These are phyloP conservation scores for Serpula lacrymans DNA, from an alignment of 768 basidiomycete species.

Conservation along the genomic window DNA sequence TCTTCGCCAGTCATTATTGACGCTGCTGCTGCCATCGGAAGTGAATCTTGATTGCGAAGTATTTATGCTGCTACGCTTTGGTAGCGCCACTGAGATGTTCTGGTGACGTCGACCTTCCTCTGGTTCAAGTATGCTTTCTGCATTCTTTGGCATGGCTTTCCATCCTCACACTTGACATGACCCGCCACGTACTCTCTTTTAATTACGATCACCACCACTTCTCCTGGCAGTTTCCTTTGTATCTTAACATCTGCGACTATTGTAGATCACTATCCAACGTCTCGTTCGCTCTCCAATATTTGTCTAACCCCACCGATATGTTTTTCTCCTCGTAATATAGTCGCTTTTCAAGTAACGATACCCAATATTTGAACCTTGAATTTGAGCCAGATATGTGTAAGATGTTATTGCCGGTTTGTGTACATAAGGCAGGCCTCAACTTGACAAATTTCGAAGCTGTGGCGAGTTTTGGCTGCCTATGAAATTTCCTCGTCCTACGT, in stretches of 20 bases:
- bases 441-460: no score
- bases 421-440: no score
- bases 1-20: constrained; percentile 11
- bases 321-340: not conserved
- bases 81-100: constrained; percentile 5
- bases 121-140: constrained; percentile 5
- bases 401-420: no score
- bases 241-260: constrained; percentile 6
- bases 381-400: no score
- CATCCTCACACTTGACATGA: constrained; percentile 23
- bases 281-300: no score
- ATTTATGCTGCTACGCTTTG: constrained; percentile 5
- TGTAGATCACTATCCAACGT: no score
- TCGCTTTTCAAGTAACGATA: not conserved
- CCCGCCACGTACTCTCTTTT: constrained; percentile 5
- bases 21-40: constrained; percentile 7
- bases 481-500: constrained; percentile 15
- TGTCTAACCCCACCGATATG: no score
- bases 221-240: constrained; percentile 8
- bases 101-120: constrained; percentile 7
- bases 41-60: constrained; percentile 7
- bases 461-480: no score
- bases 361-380: constrained; percentile 8
- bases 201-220: constrained; percentile 5
- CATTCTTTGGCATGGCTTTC: constrained; percentile 12